Conservation (phyloP, 2,329 filamentous ascomycete species). For the Nemania sp. region DNA sequence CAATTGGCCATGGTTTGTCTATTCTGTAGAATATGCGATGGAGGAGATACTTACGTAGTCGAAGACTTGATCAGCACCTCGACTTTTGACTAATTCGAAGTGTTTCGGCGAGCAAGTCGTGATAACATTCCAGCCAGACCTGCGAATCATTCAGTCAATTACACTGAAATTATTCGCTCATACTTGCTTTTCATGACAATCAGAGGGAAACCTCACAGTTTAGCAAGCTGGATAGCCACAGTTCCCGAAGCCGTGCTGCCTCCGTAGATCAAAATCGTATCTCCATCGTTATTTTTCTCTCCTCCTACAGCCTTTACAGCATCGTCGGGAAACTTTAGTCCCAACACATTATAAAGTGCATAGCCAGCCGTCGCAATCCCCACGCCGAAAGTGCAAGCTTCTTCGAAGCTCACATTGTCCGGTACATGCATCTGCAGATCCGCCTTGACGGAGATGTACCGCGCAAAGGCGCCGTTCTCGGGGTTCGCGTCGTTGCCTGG, state of each 20-base stretch:
- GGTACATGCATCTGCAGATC: conserved; percentile 6
- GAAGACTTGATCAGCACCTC: conserved; percentile 9
- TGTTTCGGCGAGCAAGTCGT: conserved; percentile 12
- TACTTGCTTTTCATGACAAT: background rate
- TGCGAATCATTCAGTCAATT: background rate
- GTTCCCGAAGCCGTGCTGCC: conserved; percentile 11
- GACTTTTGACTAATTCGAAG: conserved; percentile 6
- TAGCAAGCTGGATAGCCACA: conserved; percentile 6
- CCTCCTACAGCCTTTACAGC: too few species aligned
- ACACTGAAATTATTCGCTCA: background rate
- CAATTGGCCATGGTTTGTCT: background rate
- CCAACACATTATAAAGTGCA: conserved; percentile 9
- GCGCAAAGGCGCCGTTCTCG: conserved; percentile 14
- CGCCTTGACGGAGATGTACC: conserved; percentile 11
- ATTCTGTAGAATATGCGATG: background rate
- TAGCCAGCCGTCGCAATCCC: conserved; percentile 4
- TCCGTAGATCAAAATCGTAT: conserved; percentile 7
- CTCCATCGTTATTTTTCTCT: background rate
- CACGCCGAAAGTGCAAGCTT: conserved; percentile 10
- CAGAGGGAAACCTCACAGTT: background rate
- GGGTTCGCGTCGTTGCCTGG: conserved; percentile 17
- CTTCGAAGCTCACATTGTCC: conserved; percentile 10
- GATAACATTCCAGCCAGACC: conserved; percentile 12
- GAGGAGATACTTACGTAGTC: conserved; percentile 11
- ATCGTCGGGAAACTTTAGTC: conserved; percentile 4